A percentile compares a stretch with the other conserved stretches of the same genome.
phyloP scores from a whole-genome alignment of 2,329 filamentous ascomycete species.

The Arthroderma sp. region DNA sequence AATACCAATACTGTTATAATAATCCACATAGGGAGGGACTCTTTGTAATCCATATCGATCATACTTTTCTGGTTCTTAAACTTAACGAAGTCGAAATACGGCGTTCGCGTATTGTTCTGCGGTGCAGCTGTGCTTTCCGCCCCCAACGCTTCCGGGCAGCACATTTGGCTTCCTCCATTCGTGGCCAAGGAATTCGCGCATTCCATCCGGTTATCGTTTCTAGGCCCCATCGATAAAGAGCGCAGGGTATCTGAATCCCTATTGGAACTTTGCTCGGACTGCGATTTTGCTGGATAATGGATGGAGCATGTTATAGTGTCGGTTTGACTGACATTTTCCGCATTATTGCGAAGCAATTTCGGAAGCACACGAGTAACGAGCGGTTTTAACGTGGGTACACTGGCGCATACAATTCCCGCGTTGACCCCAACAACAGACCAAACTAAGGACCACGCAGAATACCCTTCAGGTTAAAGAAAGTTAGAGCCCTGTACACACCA shows the following conservation, averaged over 20 bases:
- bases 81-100: conserved; percentile 51
- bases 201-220: not conserved
- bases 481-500: not conserved
- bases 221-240: not conserved
- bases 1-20: conserved; percentile 72
- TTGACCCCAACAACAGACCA: conserved; percentile 92
- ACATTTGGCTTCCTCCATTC: not conserved
- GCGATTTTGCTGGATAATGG: conserved; percentile 5
- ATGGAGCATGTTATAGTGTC: conserved; percentile 8
- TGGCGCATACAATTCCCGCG: conserved; percentile 76
- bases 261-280: not conserved
- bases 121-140: conserved; percentile 19
- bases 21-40: conserved; percentile 44
- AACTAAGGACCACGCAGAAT: conserved; percentile 75
- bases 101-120: conserved; percentile 16
- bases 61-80: conserved; percentile 45
- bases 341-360: conserved; percentile 39
- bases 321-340: conserved; percentile 13
- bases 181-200: not conserved
- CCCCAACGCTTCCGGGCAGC: conserved; percentile 24
- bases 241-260: not conserved
- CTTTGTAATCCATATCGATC: conserved; percentile 42
- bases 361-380: conserved; percentile 54
- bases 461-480: conserved; percentile 37
- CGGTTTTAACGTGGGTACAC: conserved; percentile 84